Base-by-base conservation (phyloP, 2,329 filamentous ascomycete species). In the Colletotrichum tanaceti region DNA sequence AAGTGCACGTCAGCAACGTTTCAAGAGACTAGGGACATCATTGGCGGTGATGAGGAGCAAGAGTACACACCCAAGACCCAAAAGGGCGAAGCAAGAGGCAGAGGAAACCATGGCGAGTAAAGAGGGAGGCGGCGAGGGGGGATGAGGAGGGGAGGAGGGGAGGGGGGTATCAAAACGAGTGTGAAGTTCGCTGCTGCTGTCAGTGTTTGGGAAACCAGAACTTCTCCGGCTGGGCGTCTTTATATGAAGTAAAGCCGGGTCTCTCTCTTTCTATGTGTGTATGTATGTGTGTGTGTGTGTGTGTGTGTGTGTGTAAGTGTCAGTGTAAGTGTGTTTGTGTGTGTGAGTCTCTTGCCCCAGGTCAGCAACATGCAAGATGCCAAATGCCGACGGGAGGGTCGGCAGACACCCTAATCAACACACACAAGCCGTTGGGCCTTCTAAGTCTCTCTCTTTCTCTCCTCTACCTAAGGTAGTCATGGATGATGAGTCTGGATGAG, bases 21-120 rank as follows among this genome's bases (percentile, higher is more conserved):
- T 2, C 1, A 35, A 32, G 3, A 35, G n/a, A n/a, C n/a, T 2
- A 2, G 10, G 0, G 3, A 10, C 9, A 35, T 2, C n/a, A n/a
- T n/a, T n/a, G 32, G 32, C 32, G 7, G 32, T 35, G 9, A 35
- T 24, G 7, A 10, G 10, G 3, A n/a, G 13, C 18, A 2, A n/a
- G 7, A 18, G 0, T 7, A 53, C 49, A 7, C 72, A 79, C 77
- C 74, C 73, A 57, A 77, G 65, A 58, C 75, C 76, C 39, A 74
- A 13, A 14, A 79, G 72, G 72, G 73, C 70, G n/a, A 76, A 70
- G 57, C 70, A 64, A 71, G 70, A 22, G 61, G 73, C n/a, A 49
- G 63, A 65, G 66, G 71, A 72, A 61, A 75, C 70, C 71, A 77
- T 74, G 49, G 64, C 62, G 55, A 61, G 50, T 39, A 38, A 38